These are phyloP conservation scores for Didymellaceae sp. DNA, from an alignment of 2,329 filamentous ascomycete genomes.

Conservation along the genomic window DNA sequence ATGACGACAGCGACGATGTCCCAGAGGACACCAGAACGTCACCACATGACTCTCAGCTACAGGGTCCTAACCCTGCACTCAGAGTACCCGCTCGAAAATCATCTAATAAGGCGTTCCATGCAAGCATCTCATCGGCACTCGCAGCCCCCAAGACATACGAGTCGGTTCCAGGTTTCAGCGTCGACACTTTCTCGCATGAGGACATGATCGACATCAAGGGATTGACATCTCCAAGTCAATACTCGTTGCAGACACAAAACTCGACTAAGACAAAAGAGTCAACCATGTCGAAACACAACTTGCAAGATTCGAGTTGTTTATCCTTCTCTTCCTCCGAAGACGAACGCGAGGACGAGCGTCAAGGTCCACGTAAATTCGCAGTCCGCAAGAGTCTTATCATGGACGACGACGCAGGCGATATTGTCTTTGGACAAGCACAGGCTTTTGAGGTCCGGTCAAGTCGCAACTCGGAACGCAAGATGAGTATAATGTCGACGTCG, in stretches of 20 bases:
- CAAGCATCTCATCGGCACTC: slow-evolving; percentile 5
- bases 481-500: slow-evolving; percentile 44
- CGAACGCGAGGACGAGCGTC: slow-evolving; percentile 34
- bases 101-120: slow-evolving; percentile 28
- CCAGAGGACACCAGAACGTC: slow-evolving; percentile 24
- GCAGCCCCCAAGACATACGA: slow-evolving; percentile 25
- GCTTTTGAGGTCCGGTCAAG: slow-evolving; percentile 44
- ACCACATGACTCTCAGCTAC: slow-evolving; percentile 22
- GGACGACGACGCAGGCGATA: slow-evolving; percentile 41
- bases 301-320: slow-evolving; percentile 48
- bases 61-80: slow-evolving; percentile 14
- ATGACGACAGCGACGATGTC: slow-evolving; percentile 48
- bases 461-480: slow-evolving; percentile 37
- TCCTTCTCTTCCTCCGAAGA: slow-evolving; percentile 51
- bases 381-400: slow-evolving; percentile 47
- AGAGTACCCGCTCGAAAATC: slow-evolving; percentile 25
- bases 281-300: slow-evolving; percentile 39
- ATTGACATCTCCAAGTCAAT: slow-evolving; percentile 40
- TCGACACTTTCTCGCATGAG: slow-evolving; percentile 31
- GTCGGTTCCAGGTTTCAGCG: slow-evolving; percentile 19
- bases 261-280: slow-evolving; percentile 46
- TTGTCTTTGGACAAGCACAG: slow-evolving; percentile 47
- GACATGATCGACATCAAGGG: slow-evolving; percentile 30
- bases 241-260: slow-evolving; percentile 35
- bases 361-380: slow-evolving; percentile 18